Evolutionary conservation across 305 asterid genomes (phyloP).

Genomic region (Striga hermonthica): DNA sequence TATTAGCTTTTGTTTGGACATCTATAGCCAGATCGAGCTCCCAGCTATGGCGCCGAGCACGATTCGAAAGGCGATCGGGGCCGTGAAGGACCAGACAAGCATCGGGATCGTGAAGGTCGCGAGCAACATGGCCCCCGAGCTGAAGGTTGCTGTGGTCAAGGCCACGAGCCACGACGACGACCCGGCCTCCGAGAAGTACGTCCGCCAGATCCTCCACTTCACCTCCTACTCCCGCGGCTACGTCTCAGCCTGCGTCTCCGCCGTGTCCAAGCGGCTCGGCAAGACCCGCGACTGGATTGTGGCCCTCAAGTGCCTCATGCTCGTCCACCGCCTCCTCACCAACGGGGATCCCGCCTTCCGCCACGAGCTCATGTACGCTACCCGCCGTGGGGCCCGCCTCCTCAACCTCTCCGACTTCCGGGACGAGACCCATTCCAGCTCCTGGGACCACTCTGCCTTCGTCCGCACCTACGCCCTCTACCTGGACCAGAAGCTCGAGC

Average conservation of each 20-base stretch:
- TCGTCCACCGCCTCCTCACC: conserved; percentile 62
- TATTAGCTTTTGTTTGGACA: conserved; percentile 12
- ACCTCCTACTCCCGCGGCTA: conserved; percentile 68
- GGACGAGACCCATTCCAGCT: conserved; percentile 79
- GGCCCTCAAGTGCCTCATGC: conserved; percentile 77
- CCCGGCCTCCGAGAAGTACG: conserved; percentile 74
- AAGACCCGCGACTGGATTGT: conserved; percentile 92
- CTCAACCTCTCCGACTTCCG: conserved; percentile 75
- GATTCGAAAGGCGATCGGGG: conserved; percentile 81
- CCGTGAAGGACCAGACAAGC: conserved; percentile 89
- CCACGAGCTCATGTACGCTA: conserved; percentile 73
- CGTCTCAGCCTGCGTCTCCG: conserved; percentile 62
- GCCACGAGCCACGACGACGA: conserved; percentile 88
- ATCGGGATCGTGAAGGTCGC: conserved; percentile 81
- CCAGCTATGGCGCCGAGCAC: conserved; percentile 73
- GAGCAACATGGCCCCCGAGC: conserved; percentile 79
- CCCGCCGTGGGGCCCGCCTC: conserved; percentile 71
- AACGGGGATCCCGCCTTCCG: conserved; percentile 65
- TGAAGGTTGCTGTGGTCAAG: conserved; percentile 78
- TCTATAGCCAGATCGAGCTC: conserved; percentile 17
- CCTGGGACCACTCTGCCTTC: conserved; percentile 90
- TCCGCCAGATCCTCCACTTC: conserved; percentile 62
- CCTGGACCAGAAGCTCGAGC: conserved; percentile 79
- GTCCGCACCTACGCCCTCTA: conserved; percentile 70
- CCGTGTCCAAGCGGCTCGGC: conserved; percentile 57